These are phyloP conservation scores for Penicillium sclerotigenum DNA, from an alignment of 2,329 filamentous ascomycete species.

Conservation along the genomic window DNA sequence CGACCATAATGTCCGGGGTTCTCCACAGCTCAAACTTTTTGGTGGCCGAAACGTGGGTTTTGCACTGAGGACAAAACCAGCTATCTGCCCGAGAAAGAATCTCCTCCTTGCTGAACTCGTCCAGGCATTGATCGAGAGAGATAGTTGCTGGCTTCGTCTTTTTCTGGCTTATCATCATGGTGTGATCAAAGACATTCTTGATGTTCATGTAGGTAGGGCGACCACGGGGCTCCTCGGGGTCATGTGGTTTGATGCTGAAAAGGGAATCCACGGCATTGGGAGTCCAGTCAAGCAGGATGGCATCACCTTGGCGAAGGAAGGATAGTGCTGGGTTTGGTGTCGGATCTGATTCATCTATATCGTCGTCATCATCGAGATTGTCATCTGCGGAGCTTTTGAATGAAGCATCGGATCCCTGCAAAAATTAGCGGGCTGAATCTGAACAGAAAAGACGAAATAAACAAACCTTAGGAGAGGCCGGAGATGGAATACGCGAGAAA, in stretches of 20 bases:
- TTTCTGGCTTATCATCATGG: slow-evolving; percentile 60
- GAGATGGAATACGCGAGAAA: slow-evolving; percentile 44
- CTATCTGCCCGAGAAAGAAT: slow-evolving; percentile 91
- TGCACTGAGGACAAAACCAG: slow-evolving; percentile 96
- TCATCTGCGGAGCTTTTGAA: slow-evolving; percentile 13
- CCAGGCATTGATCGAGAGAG: slow-evolving; percentile 82
- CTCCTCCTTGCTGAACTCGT: slow-evolving; percentile 92
- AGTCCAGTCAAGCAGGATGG: slow-evolving; percentile 82
- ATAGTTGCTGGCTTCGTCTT: slow-evolving; percentile 68
- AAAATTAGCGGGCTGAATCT: background rate
- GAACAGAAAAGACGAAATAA: background rate
- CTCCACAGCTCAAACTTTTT: slow-evolving; percentile 99
- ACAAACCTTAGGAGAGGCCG: slow-evolving; percentile 21
- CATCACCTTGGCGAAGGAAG: slow-evolving; percentile 76
- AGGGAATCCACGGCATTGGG: slow-evolving; percentile 66
- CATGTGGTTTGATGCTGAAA: slow-evolving; percentile 52
- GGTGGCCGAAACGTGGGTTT: slow-evolving; percentile 84
- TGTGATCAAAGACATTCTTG: slow-evolving; percentile 57
- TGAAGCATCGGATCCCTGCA: background rate
- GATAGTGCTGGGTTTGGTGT: slow-evolving; percentile 31
- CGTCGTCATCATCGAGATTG: slow-evolving; percentile 30
- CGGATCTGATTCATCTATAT: slow-evolving; percentile 29
- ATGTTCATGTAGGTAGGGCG: slow-evolving; percentile 55
- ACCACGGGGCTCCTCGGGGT: slow-evolving; percentile 55
- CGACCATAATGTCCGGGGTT: slow-evolving; percentile 87